Percentiles rank a stretch among this genome's conserved stretches.
These are phyloP conservation scores for Boeremia exigua DNA, from an alignment of 2,329 filamentous ascomycete species.

Conservation along the genomic window DNA sequence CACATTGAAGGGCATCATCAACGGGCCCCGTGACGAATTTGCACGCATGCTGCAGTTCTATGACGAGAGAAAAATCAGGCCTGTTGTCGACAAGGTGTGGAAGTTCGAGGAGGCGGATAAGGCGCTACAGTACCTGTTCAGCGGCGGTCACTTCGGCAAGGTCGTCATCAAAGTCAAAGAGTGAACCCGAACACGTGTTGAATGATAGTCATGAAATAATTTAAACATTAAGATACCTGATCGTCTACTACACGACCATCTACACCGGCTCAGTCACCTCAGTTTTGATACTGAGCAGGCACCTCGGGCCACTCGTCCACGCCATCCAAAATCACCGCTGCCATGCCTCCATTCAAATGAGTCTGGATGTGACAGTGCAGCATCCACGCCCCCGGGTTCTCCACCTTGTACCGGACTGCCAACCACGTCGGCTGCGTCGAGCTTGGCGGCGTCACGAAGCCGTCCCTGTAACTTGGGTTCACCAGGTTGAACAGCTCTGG, in stretches of 20 bases:
- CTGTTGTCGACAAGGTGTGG: constrained; percentile 51
- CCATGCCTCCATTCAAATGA: constrained; percentile 58
- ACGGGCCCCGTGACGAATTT: constrained; percentile 65
- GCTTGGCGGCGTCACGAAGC: constrained; percentile 48
- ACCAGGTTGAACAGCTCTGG: constrained; percentile 64
- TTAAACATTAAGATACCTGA: neutral
- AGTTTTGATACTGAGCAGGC: constrained; percentile 28
- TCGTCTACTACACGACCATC: neutral
- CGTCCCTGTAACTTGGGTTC: constrained; percentile 62
- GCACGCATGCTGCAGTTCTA: constrained; percentile 54
- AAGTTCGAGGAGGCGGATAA: constrained; percentile 43
- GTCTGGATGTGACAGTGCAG: constrained; percentile 60
- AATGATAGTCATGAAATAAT: neutral
- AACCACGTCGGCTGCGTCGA: constrained; percentile 45
- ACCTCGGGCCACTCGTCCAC: constrained; percentile 54
- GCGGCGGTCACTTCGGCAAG: constrained; percentile 50
- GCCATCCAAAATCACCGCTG: constrained; percentile 56
- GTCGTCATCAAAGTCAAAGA: constrained; percentile 44
- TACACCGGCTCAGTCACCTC: neutral
- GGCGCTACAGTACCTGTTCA: constrained; percentile 38
- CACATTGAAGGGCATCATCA: constrained; percentile 65
- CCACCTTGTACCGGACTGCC: constrained; percentile 54
- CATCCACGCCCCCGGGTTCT: constrained; percentile 56
- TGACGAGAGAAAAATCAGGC: constrained; percentile 49
- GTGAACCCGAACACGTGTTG: neutral